Evolutionary conservation across 495 filamentous ascomycete species (phyloP).

Genomic region (Penicillium salamii): DNA sequence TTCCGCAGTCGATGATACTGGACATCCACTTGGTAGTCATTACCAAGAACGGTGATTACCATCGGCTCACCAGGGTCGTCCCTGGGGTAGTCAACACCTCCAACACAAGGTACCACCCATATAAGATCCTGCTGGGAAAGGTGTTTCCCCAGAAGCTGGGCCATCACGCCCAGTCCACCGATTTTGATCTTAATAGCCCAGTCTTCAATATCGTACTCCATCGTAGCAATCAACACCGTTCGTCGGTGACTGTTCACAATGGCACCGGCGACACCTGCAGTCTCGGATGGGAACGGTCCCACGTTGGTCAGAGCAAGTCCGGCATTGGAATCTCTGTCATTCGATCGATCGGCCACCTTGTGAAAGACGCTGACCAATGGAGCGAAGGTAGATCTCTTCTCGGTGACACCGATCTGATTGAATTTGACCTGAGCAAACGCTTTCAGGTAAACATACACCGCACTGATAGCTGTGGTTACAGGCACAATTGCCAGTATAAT

Average conservation of each 20-base stretch:
- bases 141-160: slow-evolving; percentile 67
- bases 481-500: slow-evolving; percentile 56
- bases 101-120: slow-evolving; percentile 72
- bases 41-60: slow-evolving; percentile 59
- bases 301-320: slow-evolving; percentile 32
- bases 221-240: slow-evolving; percentile 65
- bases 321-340: slow-evolving; percentile 13
- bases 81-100: slow-evolving; percentile 62
- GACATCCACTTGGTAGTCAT: slow-evolving; percentile 60
- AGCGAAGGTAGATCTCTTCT: slow-evolving; percentile 36
- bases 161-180: slow-evolving; percentile 67
- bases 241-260: slow-evolving; percentile 37
- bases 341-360: slow-evolving; percentile 1
- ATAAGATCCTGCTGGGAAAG: slow-evolving; percentile 65
- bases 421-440: slow-evolving; percentile 72
- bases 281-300: slow-evolving; percentile 41
- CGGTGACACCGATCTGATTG: slow-evolving; percentile 59
- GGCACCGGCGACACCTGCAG: slow-evolving; percentile 35
- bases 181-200: slow-evolving; percentile 74
- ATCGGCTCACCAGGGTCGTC: slow-evolving; percentile 61
- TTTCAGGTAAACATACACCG: slow-evolving; percentile 58
- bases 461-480: slow-evolving; percentile 44
- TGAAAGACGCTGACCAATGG: slow-evolving; percentile 16
- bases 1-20: slow-evolving; percentile 65
- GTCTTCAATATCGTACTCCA: slow-evolving; percentile 74